Conservation (phyloP, 768 basidiomycete species). For the Lentinula lateritia region DNA sequence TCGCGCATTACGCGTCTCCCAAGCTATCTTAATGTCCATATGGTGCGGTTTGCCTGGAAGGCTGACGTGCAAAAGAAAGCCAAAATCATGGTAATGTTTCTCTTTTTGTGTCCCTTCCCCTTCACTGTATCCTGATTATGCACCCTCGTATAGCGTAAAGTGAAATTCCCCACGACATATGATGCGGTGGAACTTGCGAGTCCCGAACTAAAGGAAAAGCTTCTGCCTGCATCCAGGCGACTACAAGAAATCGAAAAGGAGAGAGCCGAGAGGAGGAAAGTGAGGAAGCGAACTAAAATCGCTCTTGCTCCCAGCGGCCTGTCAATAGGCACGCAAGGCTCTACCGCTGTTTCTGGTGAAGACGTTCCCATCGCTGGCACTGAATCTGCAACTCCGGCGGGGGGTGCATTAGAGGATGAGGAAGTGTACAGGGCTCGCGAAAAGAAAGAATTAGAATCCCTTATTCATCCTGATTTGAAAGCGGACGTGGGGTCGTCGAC, state of each 20-base stretch:
- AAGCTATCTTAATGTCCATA: conserved; percentile 80
- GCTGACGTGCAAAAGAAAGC: conserved; percentile 88
- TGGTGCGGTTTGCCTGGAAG: conserved; percentile 96
- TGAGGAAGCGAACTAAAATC: conserved; percentile 68
- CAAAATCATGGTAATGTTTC: conserved; percentile 80
- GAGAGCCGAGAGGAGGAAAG: conserved; percentile 74
- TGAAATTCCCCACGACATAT: conserved; percentile 88
- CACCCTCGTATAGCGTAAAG: conserved; percentile 54
- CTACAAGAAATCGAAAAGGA: conserved; percentile 82
- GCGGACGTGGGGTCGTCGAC: conserved; percentile 68
- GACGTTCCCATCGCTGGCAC: background rate
- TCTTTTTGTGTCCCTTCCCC: background rate
- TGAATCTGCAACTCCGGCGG: conserved; percentile 17
- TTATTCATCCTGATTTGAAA: conserved; percentile 60
- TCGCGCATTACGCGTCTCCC: conserved; percentile 84
- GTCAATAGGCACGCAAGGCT: conserved; percentile 13
- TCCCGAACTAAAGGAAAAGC: conserved; percentile 67
- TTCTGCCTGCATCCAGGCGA: conserved; percentile 65
- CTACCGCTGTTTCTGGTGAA: conserved; percentile 22
- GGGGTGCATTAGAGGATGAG: conserved; percentile 59
- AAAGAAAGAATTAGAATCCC: conserved; percentile 50
- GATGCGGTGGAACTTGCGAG: conserved; percentile 81
- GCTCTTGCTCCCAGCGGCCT: conserved; percentile 17
- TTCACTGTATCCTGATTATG: background rate
- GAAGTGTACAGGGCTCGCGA: conserved; percentile 59